phyloP scores from a whole-genome alignment of 345 rosid genomes.

The Triadica sebifera region DNA sequence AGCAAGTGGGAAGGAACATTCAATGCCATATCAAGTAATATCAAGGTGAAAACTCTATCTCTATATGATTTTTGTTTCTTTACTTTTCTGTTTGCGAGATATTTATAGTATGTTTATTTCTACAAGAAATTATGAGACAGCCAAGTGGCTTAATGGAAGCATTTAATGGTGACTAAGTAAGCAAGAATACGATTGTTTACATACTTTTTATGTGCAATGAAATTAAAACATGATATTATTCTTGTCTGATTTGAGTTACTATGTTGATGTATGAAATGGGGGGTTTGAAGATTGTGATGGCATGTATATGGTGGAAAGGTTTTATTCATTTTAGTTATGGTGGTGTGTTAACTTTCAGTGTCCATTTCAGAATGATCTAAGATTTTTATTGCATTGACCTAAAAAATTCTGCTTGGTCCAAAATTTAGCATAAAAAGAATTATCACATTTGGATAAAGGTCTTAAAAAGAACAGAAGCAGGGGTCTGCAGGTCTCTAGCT shows the following conservation, averaged over 20 bases:
- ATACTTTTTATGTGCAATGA: neutral
- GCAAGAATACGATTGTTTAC: neutral
- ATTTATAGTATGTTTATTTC: neutral
- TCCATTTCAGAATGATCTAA: neutral
- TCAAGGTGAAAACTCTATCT: slow-evolving; percentile 57
- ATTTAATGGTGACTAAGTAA: slow-evolving; percentile 6
- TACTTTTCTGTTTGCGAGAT: neutral
- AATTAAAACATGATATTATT: neutral
- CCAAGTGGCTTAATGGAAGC: neutral
- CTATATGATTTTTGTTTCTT: slow-evolving; percentile 1
- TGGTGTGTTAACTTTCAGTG: neutral
- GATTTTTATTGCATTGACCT: neutral
- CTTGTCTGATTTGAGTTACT: slow-evolving; percentile 10
- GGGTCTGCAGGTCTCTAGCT: neutral
- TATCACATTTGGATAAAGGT: neutral
- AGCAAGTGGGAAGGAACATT: slow-evolving; percentile 94
- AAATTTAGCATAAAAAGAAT: neutral
- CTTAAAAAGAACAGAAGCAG: too few species aligned
- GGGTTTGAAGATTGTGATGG: neutral
- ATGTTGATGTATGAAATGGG: neutral
- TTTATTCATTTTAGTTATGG: neutral
- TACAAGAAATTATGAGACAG: neutral
- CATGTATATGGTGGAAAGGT: neutral
- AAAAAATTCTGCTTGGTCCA: neutral
- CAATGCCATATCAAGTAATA: slow-evolving; percentile 99